These are phyloP conservation scores for Sinapis alba DNA, from an alignment of 441 rosid species.

Conservation along the genomic window DNA sequence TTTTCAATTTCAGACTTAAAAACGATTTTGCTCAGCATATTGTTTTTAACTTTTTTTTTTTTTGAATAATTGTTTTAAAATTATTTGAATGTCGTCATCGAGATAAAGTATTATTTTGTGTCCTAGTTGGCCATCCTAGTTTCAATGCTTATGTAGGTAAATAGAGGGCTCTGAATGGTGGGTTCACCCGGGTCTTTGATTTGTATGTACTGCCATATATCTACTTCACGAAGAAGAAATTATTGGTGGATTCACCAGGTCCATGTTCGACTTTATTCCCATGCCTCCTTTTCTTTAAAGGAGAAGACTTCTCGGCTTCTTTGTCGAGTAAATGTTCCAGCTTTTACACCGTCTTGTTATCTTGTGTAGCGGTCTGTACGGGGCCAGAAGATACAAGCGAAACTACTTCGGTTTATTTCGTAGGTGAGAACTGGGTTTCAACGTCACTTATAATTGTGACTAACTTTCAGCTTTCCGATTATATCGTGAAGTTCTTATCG, in stretches of 20 bases:
- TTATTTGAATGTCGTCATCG: not conserved
- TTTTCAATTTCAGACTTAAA: not conserved
- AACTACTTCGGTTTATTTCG: not conserved
- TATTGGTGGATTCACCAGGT: no score
- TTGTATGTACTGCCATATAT: no score
- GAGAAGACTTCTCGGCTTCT: not conserved
- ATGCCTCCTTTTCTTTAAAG: not conserved
- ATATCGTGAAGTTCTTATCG: no score
- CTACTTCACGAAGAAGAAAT: no score
- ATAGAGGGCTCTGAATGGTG: conserved; percentile 22
- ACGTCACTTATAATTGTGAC: no score
- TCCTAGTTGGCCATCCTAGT: conserved; percentile 27
- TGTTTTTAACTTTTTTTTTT: no score
- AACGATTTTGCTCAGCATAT: not conserved
- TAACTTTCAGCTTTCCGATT: no score
- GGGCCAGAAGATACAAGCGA: not conserved
- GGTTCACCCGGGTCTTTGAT: no score
- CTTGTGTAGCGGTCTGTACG: not conserved
- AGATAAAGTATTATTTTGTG: not conserved
- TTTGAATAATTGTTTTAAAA: not conserved
- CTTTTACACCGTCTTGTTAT: not conserved
- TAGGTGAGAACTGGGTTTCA: not conserved
- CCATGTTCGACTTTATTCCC: no score
- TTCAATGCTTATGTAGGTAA: conserved; percentile 36
- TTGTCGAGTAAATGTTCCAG: not conserved